Percentiles rank a stretch among this genome's conserved stretches.
phyloP scores from a whole-genome alignment of 805 yeast genomes.

The Candida bentonensis region DNA sequence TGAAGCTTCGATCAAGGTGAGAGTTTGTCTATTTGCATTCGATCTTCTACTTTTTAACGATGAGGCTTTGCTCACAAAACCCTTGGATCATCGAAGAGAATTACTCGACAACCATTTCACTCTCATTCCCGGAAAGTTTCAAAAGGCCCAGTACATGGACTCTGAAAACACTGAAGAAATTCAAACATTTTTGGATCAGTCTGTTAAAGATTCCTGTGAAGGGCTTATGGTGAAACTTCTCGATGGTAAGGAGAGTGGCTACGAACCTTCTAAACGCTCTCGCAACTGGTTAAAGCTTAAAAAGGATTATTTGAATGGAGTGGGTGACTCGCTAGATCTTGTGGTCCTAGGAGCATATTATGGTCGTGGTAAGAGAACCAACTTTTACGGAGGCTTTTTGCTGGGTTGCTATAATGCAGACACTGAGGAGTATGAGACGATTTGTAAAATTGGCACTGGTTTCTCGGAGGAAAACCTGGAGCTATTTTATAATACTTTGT shows the following conservation, averaged over 20 bases:
- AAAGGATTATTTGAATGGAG: constrained; percentile 88
- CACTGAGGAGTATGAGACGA: constrained; percentile 83
- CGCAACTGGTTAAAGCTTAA: constrained; percentile 92
- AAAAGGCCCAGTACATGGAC: constrained; percentile 62
- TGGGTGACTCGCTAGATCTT: constrained; percentile 88
- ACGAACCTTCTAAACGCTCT: constrained; percentile 91
- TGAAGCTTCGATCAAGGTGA: constrained; percentile 73
- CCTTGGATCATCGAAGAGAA: constrained; percentile 59
- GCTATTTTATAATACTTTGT: constrained; percentile 41
- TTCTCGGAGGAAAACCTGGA: constrained; percentile 76
- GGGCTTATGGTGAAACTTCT: constrained; percentile 91
- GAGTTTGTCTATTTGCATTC: constrained; percentile 85
- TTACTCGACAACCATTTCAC: constrained; percentile 41
- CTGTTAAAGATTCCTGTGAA: constrained; percentile 82
- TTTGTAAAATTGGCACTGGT: constrained; percentile 96
- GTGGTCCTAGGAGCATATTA: constrained; percentile 89
- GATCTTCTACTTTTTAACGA: constrained; percentile 70
- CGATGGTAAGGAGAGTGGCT: constrained; percentile 64
- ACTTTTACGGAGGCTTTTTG: constrained; percentile 86
- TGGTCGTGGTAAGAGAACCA: constrained; percentile 92
- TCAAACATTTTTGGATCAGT: constrained; percentile 73
- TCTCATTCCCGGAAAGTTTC: constrained; percentile 61
- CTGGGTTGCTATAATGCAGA: constrained; percentile 85
- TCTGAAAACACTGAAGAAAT: constrained; percentile 60
- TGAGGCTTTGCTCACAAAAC: constrained; percentile 48